Percentiles rank a stretch among this genome's conserved stretches.
phyloP scores from a whole-genome alignment of 2,329 filamentous ascomycete genomes.

The Sclerotiophoma versabilis region DNA sequence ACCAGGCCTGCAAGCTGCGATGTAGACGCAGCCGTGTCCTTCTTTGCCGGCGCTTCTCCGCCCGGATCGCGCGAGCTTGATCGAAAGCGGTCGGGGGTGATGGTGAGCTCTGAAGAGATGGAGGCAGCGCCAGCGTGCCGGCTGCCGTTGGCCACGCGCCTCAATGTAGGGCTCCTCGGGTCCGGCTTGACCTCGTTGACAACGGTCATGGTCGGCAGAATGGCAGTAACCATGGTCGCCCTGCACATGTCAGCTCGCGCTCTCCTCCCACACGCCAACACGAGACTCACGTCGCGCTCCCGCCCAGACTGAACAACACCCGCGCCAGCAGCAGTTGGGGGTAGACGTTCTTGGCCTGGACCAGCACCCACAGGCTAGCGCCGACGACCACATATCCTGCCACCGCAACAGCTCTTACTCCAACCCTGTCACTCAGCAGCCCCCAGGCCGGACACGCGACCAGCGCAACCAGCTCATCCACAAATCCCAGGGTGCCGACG shows the following conservation, averaged over 20 bases:
- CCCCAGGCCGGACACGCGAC: slow-evolving; percentile 84
- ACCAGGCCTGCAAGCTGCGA: slow-evolving; percentile 84
- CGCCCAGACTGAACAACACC: slow-evolving; percentile 87
- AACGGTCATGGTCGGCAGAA: slow-evolving; percentile 74
- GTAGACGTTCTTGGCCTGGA: slow-evolving; percentile 86
- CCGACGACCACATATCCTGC: slow-evolving; percentile 85
- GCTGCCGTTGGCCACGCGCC: slow-evolving; percentile 44
- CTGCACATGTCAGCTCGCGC: slow-evolving; percentile 38
- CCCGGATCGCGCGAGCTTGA: slow-evolving; percentile 38
- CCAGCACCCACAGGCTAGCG: slow-evolving; percentile 77
- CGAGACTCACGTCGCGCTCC: slow-evolving; percentile 74
- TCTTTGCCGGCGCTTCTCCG: slow-evolving; percentile 21
- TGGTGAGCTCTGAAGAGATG: slow-evolving; percentile 76
- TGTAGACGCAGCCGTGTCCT: slow-evolving; percentile 53
- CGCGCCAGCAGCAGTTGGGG: slow-evolving; percentile 85
- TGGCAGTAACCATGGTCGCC: slow-evolving; percentile 95
- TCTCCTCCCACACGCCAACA: not conserved
- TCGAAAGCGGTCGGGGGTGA: slow-evolving; percentile 67
- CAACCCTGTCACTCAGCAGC: slow-evolving; percentile 76
- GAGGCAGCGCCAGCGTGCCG: slow-evolving; percentile 70
- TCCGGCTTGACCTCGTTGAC: slow-evolving; percentile 34
- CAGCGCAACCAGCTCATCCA: slow-evolving; percentile 81
- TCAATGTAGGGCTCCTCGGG: slow-evolving; percentile 34
- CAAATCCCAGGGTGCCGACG: slow-evolving; percentile 84
- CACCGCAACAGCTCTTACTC: slow-evolving; percentile 70